Base-by-base conservation (phyloP, 1,284 basidiomycete genomes). In the Tylopilus orsonianus region DNA sequence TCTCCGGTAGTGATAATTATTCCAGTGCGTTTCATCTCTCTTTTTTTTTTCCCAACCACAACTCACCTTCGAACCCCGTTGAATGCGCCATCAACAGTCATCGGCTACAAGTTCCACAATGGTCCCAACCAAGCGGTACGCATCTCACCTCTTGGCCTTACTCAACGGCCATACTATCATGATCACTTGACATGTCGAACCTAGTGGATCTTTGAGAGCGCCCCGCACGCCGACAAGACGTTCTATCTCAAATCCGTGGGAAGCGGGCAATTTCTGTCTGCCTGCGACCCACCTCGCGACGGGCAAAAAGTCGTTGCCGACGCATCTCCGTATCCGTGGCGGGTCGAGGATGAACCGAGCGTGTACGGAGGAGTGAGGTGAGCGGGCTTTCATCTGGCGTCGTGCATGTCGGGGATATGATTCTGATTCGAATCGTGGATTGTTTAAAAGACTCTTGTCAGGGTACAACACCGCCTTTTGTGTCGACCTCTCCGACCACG, bases 41-140 rank as follows among this genome's bases (percentile, higher is more conserved):
- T 5, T 20, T 4, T 8, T 6, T n/a, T 16, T n/a, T 8, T 13
- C 10, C 27, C 27, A 29, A 29, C 19, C 12, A 1, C 8, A 12
- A 8, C 2, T 3, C 8, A 16, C n/a, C 18, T 20, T 10, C 5
- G 12, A 16, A 13, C 13, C 16, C 5, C 30, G 14, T 32, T n/a
- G n/a, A 4, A 33, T 14, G 10, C 49, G 16, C 27, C n/a, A 10
- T 32, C 10, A 4, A 30, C 20, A 79, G 77, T 83, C 52, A 77
- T 77, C 35, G 82, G 82, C 4, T 81, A 64, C 50, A 60, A 66
- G 3, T 58, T 56, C 36, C 71, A 79, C 52, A 64, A 64, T 2
- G 72, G 73, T 2, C 56, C 62, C 6, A 83, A 81, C 54, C 81
- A 83, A 56, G 64, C 70, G 65, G 80, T 79, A 50, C 16, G 50